A percentile compares a stretch with the other conserved stretches of the same genome.
phyloP scores from a whole-genome alignment of 1,284 basidiomycete genomes.

The Moesziomyces antarcticus region DNA sequence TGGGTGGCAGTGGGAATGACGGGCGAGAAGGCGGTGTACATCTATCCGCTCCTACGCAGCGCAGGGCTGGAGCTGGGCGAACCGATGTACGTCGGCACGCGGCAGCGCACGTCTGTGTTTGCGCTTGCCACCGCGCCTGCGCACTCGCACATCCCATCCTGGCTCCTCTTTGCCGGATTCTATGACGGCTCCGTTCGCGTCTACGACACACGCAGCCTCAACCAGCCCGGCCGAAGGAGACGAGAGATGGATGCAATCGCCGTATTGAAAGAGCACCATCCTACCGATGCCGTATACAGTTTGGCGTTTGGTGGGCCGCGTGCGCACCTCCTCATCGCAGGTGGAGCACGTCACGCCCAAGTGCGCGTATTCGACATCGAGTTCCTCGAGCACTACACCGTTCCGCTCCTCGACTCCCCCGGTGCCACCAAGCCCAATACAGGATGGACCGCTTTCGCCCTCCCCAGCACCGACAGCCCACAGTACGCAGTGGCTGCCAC shows the following conservation, averaged over 20 bases:
- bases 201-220: conserved; percentile 36
- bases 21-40: conserved; percentile 23
- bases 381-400: conserved; percentile 8
- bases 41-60: conserved; percentile 13
- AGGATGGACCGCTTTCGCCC: conserved; percentile 38
- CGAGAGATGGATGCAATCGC: conserved; percentile 22
- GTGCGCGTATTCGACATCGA: conserved; percentile 28
- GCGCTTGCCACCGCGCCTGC: conserved; percentile 23
- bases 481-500: conserved; percentile 19
- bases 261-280: conserved; percentile 20
- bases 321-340: conserved; percentile 18
- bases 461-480: conserved; percentile 25
- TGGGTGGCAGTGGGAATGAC: conserved; percentile 37
- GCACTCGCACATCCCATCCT: conserved; percentile 12
- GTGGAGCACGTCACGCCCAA: conserved; percentile 20
- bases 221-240: not conserved
- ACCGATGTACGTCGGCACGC: conserved; percentile 14
- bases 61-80: conserved; percentile 1
- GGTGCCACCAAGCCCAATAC: not conserved
- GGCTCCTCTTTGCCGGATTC: conserved; percentile 47
- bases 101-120: conserved; percentile 24
- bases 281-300: conserved; percentile 38
- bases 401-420: conserved; percentile 9
- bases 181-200: conserved; percentile 46
- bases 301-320: conserved; percentile 28